Evolutionary conservation across 179 eudicot species (phyloP), one percentile per base, ranked within the genome.

Genomic region (Beta lomatogona): DNA sequence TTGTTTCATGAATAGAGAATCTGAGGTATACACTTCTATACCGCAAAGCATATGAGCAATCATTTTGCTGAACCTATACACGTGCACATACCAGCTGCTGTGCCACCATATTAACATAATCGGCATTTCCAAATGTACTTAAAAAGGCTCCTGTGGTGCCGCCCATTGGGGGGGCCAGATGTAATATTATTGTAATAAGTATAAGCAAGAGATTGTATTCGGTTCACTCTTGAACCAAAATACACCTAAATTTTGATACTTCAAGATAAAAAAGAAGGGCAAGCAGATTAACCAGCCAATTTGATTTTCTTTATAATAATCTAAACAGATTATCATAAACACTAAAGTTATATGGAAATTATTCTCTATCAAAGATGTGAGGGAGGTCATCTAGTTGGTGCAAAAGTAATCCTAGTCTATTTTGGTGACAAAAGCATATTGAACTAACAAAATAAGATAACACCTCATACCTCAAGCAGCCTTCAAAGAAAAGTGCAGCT

Each of bases 401-500:
- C 6, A 36, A 41, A 28, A 65, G 13, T 5, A 36, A 65, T 65
- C 45, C 44, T 65, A 65, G 36, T 22, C 7, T 64, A 25, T 9
- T 6, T 16, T 8, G 41, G 41, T 36, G 52, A 25, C 70, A 44
- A 12, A 75, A 13, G 50, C 54, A 55, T 2, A 77, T 41, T 70
- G 13, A 70, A 19, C 4, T 58, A 6, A 46, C 57, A n/a, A 63
- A 46, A 21, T 21, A 48, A 70, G 50, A 73, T 3, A 61, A 76
- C 16, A 15, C 28, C n/a, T 83, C 86, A 48, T 86, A 94, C 98
- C 98, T 96, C 73, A 94, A 83, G 82, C 98, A 96, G 67, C 99
- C 99, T 88, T 96, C 99, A 67, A 96, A 96, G 86, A 96, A 96
- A 65, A 93, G 84, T 61, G 99, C 98, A 58, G 88, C 86, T 83